Conservation (phyloP, 192 early-diverging fungal genomes). For the Dissophora ornata region DNA sequence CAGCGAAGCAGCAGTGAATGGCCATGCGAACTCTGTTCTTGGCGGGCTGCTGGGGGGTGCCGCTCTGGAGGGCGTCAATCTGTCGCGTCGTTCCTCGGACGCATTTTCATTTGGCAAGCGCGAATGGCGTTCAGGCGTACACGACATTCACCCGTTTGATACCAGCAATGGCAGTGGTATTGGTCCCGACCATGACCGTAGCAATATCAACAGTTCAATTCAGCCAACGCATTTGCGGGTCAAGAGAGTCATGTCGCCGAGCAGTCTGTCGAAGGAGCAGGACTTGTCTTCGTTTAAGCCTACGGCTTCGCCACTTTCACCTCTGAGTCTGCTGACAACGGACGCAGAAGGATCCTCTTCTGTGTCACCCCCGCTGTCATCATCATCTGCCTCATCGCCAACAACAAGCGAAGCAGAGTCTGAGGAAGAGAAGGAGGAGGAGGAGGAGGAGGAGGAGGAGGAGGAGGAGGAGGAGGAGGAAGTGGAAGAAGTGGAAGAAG, state of each 20-base stretch:
- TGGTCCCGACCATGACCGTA: neutral
- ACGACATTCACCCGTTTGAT: slow-evolving; percentile 42
- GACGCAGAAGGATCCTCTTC: slow-evolving; percentile 33
- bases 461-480: no score
- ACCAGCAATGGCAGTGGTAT: neutral
- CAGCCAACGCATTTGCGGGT: slow-evolving; percentile 1
- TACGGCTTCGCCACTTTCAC: slow-evolving; percentile 24
- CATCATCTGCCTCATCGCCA: slow-evolving; percentile 7
- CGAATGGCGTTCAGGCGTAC: slow-evolving; percentile 25
- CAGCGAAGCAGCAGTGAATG: slow-evolving; percentile 17
- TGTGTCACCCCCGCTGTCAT: slow-evolving; percentile 29
- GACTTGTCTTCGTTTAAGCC: neutral
- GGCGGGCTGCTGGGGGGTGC: slow-evolving; percentile 2
- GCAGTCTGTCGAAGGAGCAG: slow-evolving; percentile 23
- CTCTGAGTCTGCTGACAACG: slow-evolving; percentile 31
- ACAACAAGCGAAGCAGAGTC: neutral
- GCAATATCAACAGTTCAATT: neutral
- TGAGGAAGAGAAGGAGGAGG: no score
- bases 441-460: neutral
- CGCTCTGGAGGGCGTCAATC: slow-evolving; percentile 4
- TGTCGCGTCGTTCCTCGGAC: slow-evolving; percentile 35
- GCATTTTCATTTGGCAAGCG: slow-evolving; percentile 20
- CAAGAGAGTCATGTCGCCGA: slow-evolving; percentile 28
- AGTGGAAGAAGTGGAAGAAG: no score
- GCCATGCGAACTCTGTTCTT: neutral